Percentiles rank a stretch among this genome's conserved stretches.
phyloP scores from a whole-genome alignment of 129 eudicot genomes.

The Flaveria robusta region DNA sequence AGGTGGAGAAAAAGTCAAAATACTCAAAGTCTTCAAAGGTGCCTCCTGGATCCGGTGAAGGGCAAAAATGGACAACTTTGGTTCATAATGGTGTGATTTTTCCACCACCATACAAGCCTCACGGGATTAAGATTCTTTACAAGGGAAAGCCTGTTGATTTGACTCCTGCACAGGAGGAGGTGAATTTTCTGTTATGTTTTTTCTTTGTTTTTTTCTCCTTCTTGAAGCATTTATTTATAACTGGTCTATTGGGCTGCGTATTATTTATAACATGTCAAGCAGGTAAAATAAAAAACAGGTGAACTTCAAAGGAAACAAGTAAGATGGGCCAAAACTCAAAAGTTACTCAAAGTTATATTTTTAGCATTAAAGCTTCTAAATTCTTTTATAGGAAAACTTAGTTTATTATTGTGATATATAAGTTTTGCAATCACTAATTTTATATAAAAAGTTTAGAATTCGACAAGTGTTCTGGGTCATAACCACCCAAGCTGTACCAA shows the following conservation, averaged over 20 bases:
- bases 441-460: not conserved
- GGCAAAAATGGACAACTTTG: constrained; percentile 95
- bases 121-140: constrained; percentile 87
- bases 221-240: not conserved
- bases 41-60: constrained; percentile 94
- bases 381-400: not conserved
- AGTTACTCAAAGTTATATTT: not conserved
- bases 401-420: not conserved
- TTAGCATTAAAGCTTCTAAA: not conserved
- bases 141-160: constrained; percentile 77
- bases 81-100: constrained; percentile 94
- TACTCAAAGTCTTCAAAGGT: constrained; percentile 74
- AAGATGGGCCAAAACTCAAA: not conserved
- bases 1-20: constrained; percentile 54
- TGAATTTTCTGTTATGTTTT: constrained; percentile 24
- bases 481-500: not conserved
- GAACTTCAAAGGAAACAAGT: not conserved
- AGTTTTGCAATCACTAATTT: not conserved
- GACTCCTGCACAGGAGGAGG: constrained; percentile 99
- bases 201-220: not conserved
- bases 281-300: not conserved
- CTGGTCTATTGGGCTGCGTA: not conserved
- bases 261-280: not conserved
- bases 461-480: not conserved
- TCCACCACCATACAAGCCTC: constrained; percentile 94